These are phyloP conservation scores for Malassezia cuniculi DNA, from an alignment of 1,284 basidiomycete species.

Conservation along the genomic window DNA sequence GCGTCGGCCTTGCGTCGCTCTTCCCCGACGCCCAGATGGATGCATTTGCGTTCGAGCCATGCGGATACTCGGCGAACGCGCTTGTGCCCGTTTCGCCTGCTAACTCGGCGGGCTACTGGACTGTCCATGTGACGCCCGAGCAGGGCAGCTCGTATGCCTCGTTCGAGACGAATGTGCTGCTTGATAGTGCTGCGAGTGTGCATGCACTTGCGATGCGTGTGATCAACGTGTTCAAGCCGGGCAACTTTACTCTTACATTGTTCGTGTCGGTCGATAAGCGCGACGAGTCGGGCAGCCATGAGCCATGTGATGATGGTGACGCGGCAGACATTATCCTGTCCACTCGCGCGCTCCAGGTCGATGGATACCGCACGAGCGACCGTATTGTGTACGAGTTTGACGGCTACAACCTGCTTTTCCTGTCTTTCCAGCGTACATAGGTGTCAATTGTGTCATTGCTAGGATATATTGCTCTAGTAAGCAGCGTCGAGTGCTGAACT, in stretches of 20 bases:
- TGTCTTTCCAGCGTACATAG: constrained; percentile 27
- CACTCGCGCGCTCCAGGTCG: constrained; percentile 28
- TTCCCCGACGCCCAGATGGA: constrained; percentile 77
- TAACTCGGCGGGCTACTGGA: constrained; percentile 58
- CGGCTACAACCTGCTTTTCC: constrained; percentile 76
- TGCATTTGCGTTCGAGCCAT: constrained; percentile 85
- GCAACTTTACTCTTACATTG: constrained; percentile 71
- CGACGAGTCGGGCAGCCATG: constrained; percentile 49
- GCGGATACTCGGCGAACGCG: constrained; percentile 92
- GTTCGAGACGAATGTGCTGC: constrained; percentile 95
- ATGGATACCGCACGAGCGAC: constrained; percentile 59
- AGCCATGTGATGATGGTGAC: constrained; percentile 13
- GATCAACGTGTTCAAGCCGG: constrained; percentile 82
- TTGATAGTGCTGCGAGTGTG: constrained; percentile 49
- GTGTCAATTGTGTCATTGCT: too few relatives aligned
- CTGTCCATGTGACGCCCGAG: constrained; percentile 96
- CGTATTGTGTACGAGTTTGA: constrained; percentile 97
- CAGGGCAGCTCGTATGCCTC: constrained; percentile 92
- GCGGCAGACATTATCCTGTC: constrained; percentile 33
- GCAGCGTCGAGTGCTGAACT: too few relatives aligned
- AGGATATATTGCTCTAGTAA: too few relatives aligned
- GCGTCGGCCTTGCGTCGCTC: constrained; percentile 69
- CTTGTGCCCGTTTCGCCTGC: constrained; percentile 47
- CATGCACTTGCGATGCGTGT: constrained; percentile 71
- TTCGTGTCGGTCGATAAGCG: constrained; percentile 61